Percentiles rank a stretch among this genome's conserved stretches.
phyloP scores from a whole-genome alignment of 2,329 filamentous ascomycete species.

The Bipolaris cookei region DNA sequence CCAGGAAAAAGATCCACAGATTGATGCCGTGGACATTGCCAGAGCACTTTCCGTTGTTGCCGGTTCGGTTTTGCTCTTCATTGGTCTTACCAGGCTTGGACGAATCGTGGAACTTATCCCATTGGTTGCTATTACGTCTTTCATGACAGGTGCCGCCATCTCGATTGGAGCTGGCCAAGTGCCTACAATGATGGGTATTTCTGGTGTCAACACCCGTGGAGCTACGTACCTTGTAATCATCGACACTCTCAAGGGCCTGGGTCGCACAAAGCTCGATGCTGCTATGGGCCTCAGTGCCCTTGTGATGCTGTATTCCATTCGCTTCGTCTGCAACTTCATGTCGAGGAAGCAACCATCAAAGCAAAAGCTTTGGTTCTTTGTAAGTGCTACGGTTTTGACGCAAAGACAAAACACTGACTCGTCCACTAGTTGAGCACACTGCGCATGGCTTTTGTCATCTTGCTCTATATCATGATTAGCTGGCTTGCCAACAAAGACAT shows the following conservation, averaged over 20 bases:
- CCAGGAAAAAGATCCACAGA: conserved; percentile 56
- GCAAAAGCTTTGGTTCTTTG: conserved; percentile 86
- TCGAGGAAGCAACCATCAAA: conserved; percentile 73
- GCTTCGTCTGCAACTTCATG: conserved; percentile 46
- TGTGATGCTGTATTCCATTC: conserved; percentile 69
- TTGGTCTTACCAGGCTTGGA: conserved; percentile 80
- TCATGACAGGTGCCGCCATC: conserved; percentile 96
- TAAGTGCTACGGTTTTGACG: conserved; percentile 5
- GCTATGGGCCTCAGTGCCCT: conserved; percentile 86
- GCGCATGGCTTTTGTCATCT: conserved; percentile 86
- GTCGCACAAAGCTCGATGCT: conserved; percentile 73
- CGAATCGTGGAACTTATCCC: conserved; percentile 96
- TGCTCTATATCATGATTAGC: conserved; percentile 90
- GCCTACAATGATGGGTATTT: conserved; percentile 79
- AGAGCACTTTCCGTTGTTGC: conserved; percentile 79
- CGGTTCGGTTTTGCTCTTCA: conserved; percentile 77
- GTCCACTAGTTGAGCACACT: conserved; percentile 92
- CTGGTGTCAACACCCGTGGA: conserved; percentile 74
- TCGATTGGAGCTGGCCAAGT: conserved; percentile 87
- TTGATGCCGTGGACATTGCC: conserved; percentile 65
- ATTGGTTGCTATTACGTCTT: conserved; percentile 86
- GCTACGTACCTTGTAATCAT: conserved; percentile 85
- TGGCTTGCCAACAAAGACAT: conserved; percentile 75
- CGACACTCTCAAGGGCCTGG: conserved; percentile 78
- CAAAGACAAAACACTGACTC: conserved; percentile 39